Conservation (phyloP, 805 yeast genomes). For the Barnettozyma californica region DNA sequence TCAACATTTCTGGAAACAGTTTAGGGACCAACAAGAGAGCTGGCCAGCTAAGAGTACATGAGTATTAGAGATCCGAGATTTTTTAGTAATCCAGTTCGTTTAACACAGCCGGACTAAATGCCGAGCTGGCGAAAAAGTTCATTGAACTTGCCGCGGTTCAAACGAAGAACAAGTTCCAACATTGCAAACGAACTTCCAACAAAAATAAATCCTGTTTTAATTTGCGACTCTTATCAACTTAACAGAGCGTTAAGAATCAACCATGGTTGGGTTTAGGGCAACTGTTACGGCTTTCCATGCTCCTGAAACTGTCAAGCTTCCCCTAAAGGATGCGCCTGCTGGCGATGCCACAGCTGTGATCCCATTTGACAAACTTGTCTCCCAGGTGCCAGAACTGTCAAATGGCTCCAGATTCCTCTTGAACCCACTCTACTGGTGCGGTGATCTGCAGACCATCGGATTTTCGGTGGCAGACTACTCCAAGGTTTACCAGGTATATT, state of each 20-base stretch:
- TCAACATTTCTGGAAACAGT: background rate
- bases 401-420: constrained; percentile 47
- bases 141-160: background rate
- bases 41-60: background rate
- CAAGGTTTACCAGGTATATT: constrained; percentile 52
- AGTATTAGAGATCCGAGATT: background rate
- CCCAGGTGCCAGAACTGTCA: constrained; percentile 39
- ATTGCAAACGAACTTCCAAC: background rate
- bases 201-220: background rate
- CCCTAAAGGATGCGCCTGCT: constrained; percentile 15
- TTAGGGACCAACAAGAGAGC: background rate
- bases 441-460: constrained; percentile 72
- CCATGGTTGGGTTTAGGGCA: constrained; percentile 28
- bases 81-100: background rate
- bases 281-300: constrained; percentile 21
- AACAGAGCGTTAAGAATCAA: too few species aligned
- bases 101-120: too few species aligned
- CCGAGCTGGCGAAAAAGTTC: background rate
- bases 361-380: constrained; percentile 18
- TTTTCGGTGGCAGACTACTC: constrained; percentile 49
- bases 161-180: background rate
- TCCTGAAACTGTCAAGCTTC: constrained; percentile 23
- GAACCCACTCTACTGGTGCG: constrained; percentile 62
- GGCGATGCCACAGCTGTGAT: constrained; percentile 16
- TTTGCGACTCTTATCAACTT: background rate